Percentiles rank a stretch among this genome's conserved stretches.
These are phyloP conservation scores for Aspergillus fructus DNA, from an alignment of 2,329 filamentous ascomycete genomes.

Conservation along the genomic window DNA sequence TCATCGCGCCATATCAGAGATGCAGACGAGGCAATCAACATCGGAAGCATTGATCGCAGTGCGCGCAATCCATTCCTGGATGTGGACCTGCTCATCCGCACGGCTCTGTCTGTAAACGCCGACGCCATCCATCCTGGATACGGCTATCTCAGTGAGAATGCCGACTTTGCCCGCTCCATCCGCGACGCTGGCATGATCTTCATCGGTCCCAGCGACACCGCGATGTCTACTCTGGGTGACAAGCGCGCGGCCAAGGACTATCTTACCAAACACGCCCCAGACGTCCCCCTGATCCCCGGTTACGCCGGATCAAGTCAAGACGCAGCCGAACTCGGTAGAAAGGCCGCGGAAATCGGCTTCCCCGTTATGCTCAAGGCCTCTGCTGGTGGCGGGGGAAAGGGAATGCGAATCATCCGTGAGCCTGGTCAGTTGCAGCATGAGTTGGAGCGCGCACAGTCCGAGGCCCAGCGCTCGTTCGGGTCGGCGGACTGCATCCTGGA, in stretches of 20 bases:
- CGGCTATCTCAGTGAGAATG: conserved; percentile 38
- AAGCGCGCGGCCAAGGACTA: conserved; percentile 21
- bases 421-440: conserved; percentile 28
- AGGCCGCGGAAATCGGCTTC: conserved; percentile 26
- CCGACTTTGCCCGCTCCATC: conserved; percentile 28
- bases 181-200: conserved; percentile 32
- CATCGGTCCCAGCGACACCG: conserved; percentile 31
- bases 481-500: conserved; percentile 45
- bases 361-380: conserved; percentile 52
- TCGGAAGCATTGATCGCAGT: conserved; percentile 23
- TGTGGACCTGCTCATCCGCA: conserved; percentile 28
- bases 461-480: conserved; percentile 46
- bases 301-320: conserved; percentile 22
- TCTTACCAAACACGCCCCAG: neutral
- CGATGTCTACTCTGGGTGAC: conserved; percentile 34
- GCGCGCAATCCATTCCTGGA: conserved; percentile 27
- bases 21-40: conserved; percentile 33
- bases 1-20: conserved; percentile 28
- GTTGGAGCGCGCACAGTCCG: conserved; percentile 39
- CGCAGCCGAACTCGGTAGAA: conserved; percentile 18
- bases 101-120: conserved; percentile 22
- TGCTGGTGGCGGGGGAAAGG: conserved; percentile 50
- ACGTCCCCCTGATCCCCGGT: neutral
- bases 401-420: conserved; percentile 41
- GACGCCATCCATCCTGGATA: conserved; percentile 39